phyloP scores from a whole-genome alignment of 805 yeast genomes.

The Starmerella apis region DNA sequence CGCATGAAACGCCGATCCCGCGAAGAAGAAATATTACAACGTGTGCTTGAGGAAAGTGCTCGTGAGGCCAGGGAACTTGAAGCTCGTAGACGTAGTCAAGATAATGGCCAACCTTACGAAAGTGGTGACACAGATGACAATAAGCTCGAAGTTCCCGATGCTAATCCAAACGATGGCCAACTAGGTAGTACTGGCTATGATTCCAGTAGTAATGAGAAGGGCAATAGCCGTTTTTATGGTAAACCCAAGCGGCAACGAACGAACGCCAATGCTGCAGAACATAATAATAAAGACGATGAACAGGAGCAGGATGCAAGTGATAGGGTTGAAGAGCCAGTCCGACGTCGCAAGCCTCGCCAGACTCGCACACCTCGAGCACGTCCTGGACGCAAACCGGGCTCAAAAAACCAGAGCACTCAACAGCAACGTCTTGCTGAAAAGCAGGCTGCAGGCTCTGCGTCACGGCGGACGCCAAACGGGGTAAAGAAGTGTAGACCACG shows the following conservation, averaged over 20 bases:
- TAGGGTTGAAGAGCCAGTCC: background rate
- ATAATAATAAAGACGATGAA: background rate
- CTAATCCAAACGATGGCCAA: background rate
- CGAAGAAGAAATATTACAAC: constrained; percentile 34
- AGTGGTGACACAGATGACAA: background rate
- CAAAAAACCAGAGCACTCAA: background rate
- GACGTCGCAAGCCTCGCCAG: background rate
- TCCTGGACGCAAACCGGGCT: constrained; percentile 2
- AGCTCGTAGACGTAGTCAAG: constrained; percentile 15
- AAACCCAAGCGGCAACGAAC: background rate
- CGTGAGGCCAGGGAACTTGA: constrained; percentile 29
- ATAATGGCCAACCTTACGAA: background rate
- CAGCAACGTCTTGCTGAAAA: background rate
- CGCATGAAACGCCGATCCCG: constrained; percentile 29
- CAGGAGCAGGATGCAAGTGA: background rate
- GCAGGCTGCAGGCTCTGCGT: background rate
- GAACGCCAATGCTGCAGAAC: background rate
- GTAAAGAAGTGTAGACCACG: constrained; percentile 43
- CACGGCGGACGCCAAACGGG: constrained; percentile 8
- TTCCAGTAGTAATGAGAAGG: background rate
- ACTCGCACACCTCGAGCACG: background rate
- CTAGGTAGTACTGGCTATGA: background rate
- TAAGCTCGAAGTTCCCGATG: background rate
- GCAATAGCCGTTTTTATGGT: background rate
- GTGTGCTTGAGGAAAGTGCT: constrained; percentile 35